Evolutionary conservation across 2,329 filamentous ascomycete species (phyloP).

Genomic region (Calonectria henricotiae): DNA sequence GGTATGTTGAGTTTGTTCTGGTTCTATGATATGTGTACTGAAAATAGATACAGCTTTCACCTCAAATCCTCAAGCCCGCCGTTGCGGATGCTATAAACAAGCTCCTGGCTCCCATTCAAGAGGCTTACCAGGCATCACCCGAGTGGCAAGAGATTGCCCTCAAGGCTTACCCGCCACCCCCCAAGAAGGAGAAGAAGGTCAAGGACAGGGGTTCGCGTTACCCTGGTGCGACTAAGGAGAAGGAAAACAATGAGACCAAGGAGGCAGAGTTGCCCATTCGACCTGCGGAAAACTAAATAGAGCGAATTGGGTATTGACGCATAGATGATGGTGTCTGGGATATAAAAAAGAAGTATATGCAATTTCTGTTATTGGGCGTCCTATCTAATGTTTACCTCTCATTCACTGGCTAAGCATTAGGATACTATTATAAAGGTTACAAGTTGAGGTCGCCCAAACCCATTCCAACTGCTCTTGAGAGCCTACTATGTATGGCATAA

Average conservation of each 20-base stretch:
- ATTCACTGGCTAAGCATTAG: background rate
- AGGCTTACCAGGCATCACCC: constrained; percentile 77
- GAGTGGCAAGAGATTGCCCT: constrained; percentile 83
- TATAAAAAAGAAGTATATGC: constrained; percentile 21
- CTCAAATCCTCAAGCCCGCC: constrained; percentile 90
- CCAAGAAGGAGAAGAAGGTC: constrained; percentile 83
- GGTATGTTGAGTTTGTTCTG: constrained; percentile 64
- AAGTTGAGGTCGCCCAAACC: background rate
- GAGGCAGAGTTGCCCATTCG: constrained; percentile 6
- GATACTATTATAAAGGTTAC: background rate
- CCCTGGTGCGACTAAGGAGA: constrained; percentile 62
- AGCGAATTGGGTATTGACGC: background rate
- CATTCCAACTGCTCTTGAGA: background rate
- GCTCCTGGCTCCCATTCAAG: constrained; percentile 84
- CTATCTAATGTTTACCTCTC: background rate
- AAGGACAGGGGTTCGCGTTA: constrained; percentile 83
- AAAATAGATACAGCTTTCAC: constrained; percentile 73
- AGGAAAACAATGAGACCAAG: constrained; percentile 16
- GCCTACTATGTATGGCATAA: too few relatives aligned
- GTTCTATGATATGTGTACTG: background rate
- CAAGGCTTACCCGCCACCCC: constrained; percentile 84
- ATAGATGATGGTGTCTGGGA: constrained; percentile 21
- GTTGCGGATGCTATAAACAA: constrained; percentile 81
- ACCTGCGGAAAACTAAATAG: constrained; percentile 16
- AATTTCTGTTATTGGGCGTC: constrained; percentile 5